Conservation (phyloP, 495 filamentous ascomycete species). For the Aspergillus homomorphus region DNA sequence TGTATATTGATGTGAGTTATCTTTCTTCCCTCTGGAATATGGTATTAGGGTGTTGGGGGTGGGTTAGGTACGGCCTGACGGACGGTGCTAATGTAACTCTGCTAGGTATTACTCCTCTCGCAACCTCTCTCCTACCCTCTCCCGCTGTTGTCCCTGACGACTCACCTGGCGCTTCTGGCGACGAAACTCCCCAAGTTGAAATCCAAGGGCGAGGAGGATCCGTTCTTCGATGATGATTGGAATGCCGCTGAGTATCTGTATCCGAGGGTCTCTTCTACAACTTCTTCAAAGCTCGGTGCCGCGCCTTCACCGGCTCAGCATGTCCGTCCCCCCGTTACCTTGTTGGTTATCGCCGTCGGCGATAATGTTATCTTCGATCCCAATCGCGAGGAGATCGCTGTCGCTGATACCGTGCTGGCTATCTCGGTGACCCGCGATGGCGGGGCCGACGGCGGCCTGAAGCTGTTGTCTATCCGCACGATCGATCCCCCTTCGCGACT, state of each 20-base stretch:
- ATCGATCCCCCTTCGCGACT: slow-evolving; percentile 70
- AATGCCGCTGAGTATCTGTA: slow-evolving; percentile 75
- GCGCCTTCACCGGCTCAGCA: slow-evolving; percentile 20
- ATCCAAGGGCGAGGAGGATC: slow-evolving; percentile 87
- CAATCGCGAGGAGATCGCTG: slow-evolving; percentile 80
- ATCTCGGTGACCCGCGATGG: slow-evolving; percentile 58
- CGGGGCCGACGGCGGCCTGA: slow-evolving; percentile 33
- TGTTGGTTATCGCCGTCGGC: slow-evolving; percentile 83
- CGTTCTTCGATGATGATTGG: slow-evolving; percentile 99
- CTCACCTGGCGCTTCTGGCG: slow-evolving; percentile 89
- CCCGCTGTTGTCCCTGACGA: slow-evolving; percentile 86
- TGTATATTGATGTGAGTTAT: slow-evolving; percentile 85
- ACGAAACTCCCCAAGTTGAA: slow-evolving; percentile 80
- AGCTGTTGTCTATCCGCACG: slow-evolving; percentile 60
- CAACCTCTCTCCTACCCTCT: slow-evolving; percentile 88
- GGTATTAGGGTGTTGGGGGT: not conserved
- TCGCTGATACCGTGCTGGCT: slow-evolving; percentile 83
- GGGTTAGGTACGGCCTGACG: too few species aligned
- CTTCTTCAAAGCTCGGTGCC: not conserved
- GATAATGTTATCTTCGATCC: slow-evolving; percentile 94
- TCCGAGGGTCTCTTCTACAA: slow-evolving; percentile 30
- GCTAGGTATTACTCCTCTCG: slow-evolving; percentile 86
- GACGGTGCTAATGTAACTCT: slow-evolving; percentile 10
- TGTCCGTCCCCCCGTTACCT: slow-evolving; percentile 72
- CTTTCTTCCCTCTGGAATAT: not conserved